Conservation (phyloP, 208 protist species). For the Wallacemonas collosoma region DNA sequence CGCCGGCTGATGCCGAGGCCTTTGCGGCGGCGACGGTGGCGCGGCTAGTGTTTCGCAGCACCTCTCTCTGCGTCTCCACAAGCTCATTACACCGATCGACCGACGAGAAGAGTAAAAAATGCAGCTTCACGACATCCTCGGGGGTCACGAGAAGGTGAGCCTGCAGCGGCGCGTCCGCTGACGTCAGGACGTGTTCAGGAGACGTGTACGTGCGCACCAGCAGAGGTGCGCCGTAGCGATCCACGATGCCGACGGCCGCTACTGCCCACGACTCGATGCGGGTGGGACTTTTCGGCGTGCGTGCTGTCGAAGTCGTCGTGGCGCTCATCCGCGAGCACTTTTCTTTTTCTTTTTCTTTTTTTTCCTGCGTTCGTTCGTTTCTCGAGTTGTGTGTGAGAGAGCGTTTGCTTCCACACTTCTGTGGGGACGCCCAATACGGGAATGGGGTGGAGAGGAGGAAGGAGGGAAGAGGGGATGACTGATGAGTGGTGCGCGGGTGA, state of each 20-base stretch:
- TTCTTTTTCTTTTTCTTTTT: slow-evolving; percentile 2
- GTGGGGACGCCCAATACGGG: too few relatives aligned
- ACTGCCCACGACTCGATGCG: slow-evolving; percentile 69
- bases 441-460: too few relatives aligned
- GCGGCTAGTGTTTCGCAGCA: slow-evolving; percentile 3
- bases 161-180: slow-evolving; percentile 44
- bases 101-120: slow-evolving; percentile 81
- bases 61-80: slow-evolving; percentile 21
- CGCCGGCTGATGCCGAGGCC: neutral
- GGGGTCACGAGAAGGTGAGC: slow-evolving; percentile 77
- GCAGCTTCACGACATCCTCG: slow-evolving; percentile 74
- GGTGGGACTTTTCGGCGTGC: neutral
- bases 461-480: too few relatives aligned
- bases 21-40: slow-evolving; percentile 8
- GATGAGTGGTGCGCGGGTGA: too few relatives aligned
- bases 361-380: slow-evolving; percentile 13
- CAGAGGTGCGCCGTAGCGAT: slow-evolving; percentile 50
- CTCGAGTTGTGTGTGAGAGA: neutral
- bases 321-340: slow-evolving; percentile 2
- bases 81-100: slow-evolving; percentile 78
- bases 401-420: too few relatives aligned
- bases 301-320: neutral
- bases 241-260: slow-evolving; percentile 69
- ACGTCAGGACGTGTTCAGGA: slow-evolving; percentile 45
- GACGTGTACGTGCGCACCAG: slow-evolving; percentile 76